Percentiles rank a stretch among this genome's conserved stretches.
phyloP scores from a whole-genome alignment of 1,284 basidiomycete genomes.

The Prillingera fragicola region DNA sequence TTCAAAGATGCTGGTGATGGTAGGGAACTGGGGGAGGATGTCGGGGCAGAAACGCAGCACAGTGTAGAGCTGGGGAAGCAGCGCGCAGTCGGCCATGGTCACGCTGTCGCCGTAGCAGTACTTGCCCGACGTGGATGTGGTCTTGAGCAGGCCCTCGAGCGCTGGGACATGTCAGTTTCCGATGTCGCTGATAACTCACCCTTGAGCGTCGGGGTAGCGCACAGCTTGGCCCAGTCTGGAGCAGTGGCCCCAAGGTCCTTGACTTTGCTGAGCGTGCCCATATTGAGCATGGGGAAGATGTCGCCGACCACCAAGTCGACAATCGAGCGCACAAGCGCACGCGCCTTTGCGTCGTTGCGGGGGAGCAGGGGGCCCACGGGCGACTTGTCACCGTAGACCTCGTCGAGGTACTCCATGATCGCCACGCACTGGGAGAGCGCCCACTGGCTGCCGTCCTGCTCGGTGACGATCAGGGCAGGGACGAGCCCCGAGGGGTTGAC shows the following conservation, averaged over 20 bases:
- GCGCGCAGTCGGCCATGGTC: slow-evolving; percentile 13
- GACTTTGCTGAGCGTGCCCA: slow-evolving; percentile 6
- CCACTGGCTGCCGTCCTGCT: slow-evolving; percentile 6
- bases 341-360: slow-evolving; percentile 1
- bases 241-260: slow-evolving; percentile 8
- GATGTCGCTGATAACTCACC: slow-evolving; percentile 1
- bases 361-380: slow-evolving; percentile 8
- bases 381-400: slow-evolving; percentile 1
- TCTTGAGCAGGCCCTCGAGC: slow-evolving; percentile 10
- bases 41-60: slow-evolving; percentile 9
- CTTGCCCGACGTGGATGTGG: slow-evolving; percentile 1
- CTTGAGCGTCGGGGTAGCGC: not conserved
- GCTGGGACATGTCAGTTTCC: slow-evolving; percentile 2
- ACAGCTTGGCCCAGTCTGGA: slow-evolving; percentile 8
- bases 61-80: slow-evolving; percentile 16
- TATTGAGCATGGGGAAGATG: slow-evolving; percentile 13
- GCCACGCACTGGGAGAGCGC: slow-evolving; percentile 11
- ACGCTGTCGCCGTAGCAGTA: slow-evolving; percentile 14
- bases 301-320: slow-evolving; percentile 14
- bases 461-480: slow-evolving; percentile 8
- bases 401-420: slow-evolving; percentile 19
- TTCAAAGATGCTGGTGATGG: slow-evolving; percentile 4
- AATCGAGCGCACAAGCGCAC: slow-evolving; percentile 8
- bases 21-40: slow-evolving; percentile 6
- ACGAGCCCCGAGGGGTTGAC: slow-evolving; percentile 10